phyloP scores from a whole-genome alignment of 2,329 filamentous ascomycete genomes.

The Ophiostoma sp. region DNA sequence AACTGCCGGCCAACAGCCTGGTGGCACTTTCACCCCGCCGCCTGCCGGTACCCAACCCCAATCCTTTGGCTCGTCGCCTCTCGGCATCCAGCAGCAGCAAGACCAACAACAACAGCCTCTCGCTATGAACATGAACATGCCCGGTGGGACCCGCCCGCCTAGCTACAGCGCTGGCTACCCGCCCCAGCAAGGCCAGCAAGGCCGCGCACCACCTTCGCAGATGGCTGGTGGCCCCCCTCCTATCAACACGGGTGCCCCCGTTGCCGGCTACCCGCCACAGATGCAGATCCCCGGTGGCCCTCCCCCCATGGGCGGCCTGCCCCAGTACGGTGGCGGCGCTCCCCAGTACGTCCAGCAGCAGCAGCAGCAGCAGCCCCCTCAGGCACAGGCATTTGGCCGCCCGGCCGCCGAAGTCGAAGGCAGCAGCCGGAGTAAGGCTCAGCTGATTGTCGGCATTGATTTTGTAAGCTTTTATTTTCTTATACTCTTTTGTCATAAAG shows the following conservation, averaged over 20 bases:
- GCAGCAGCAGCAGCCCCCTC: conserved; percentile 34
- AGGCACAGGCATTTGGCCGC: conserved; percentile 38
- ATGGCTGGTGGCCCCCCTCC: conserved; percentile 61
- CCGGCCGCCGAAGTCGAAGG: conserved; percentile 71
- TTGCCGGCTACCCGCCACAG: conserved; percentile 55
- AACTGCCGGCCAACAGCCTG: conserved; percentile 18
- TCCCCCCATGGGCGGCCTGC: conserved; percentile 42
- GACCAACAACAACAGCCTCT: conserved; percentile 35
- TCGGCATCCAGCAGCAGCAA: conserved; percentile 34
- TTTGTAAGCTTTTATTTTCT: conserved; percentile 60
- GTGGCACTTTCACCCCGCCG: conserved; percentile 19
- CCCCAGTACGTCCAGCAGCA: conserved; percentile 43
- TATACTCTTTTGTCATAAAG: no score
- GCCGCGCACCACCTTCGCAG: conserved; percentile 53
- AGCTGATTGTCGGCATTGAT: conserved; percentile 97
- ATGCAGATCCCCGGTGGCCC: conserved; percentile 43
- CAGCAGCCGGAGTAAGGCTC: conserved; percentile 83
- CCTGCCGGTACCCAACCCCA: conserved; percentile 19
- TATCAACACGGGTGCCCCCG: conserved; percentile 59
- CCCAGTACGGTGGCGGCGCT: conserved; percentile 43
- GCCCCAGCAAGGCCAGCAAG: conserved; percentile 34
- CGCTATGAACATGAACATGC: conserved; percentile 54
- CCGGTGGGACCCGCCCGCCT: conserved; percentile 54
- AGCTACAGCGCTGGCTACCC: conserved; percentile 58
- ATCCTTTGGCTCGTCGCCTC: conserved; percentile 21